Conservation (phyloP, 2,329 filamentous ascomycete genomes). For the Penicillium janthinellum region DNA sequence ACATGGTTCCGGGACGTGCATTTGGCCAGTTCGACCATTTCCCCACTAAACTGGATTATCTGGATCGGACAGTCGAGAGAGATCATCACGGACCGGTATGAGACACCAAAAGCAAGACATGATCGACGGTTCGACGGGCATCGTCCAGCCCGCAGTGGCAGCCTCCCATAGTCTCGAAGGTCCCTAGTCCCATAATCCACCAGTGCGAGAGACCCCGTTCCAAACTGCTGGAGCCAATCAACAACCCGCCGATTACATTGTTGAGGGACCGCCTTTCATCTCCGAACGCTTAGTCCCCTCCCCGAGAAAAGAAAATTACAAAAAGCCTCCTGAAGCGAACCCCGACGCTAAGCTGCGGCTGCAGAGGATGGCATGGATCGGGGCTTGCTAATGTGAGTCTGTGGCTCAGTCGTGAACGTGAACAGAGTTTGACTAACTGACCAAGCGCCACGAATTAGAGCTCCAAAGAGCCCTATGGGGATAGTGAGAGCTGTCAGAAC, state of each 20-base stretch:
- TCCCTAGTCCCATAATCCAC: background rate
- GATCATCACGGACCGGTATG: conserved; percentile 20
- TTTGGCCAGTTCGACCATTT: background rate
- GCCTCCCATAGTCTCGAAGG: background rate
- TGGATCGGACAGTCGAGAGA: conserved; percentile 14
- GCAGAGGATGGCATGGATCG: background rate
- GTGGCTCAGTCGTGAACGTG: conserved; percentile 6
- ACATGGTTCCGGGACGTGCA: background rate
- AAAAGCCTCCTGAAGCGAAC: background rate
- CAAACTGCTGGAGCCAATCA: background rate
- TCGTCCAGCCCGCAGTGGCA: background rate
- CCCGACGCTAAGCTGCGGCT: background rate
- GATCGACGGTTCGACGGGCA: background rate
- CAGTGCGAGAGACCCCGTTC: background rate
- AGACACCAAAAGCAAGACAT: background rate
- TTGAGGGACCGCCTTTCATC: conserved; percentile 2
- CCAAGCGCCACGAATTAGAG: conserved; percentile 8
- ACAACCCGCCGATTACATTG: conserved; percentile 1
- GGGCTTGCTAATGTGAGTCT: background rate
- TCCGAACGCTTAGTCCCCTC: background rate
- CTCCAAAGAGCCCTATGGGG: background rate
- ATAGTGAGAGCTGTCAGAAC: conserved; percentile 20
- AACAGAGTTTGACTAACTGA: conserved; percentile 9
- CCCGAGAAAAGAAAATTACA: background rate
- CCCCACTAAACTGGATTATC: background rate